Evolutionary conservation across 2,329 filamentous ascomycete species (phyloP).

Genomic region (Xylaria sp.): DNA sequence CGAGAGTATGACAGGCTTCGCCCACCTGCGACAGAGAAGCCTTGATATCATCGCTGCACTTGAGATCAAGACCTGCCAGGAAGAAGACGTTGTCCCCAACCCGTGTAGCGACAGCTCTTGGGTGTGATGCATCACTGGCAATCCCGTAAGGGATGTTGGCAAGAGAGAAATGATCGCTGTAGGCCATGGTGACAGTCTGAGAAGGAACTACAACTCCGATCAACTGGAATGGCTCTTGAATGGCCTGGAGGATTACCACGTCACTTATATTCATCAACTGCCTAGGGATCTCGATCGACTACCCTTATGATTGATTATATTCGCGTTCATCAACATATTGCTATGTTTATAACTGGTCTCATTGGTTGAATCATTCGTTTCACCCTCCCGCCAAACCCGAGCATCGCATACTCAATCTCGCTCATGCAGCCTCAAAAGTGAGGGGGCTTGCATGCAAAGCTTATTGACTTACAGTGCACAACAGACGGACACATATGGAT

Average conservation of each 20-base stretch:
- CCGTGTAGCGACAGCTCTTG: constrained; percentile 45
- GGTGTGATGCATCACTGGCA: constrained; percentile 37
- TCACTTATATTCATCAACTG: neutral
- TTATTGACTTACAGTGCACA: neutral
- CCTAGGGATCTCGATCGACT: neutral
- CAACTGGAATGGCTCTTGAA: neutral
- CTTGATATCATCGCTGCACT: constrained; percentile 6
- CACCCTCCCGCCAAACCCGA: neutral
- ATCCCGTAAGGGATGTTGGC: constrained; percentile 51
- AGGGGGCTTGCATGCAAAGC: neutral
- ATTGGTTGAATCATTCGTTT: neutral
- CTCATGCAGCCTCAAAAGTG: neutral
- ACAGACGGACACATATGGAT: neutral
- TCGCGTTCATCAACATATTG: neutral
- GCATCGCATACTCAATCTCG: neutral
- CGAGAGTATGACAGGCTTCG: neutral
- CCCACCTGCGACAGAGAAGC: constrained; percentile 19
- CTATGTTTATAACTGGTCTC: neutral
- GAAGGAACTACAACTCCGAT: neutral
- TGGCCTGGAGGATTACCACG: neutral
- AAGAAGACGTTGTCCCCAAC: constrained; percentile 48
- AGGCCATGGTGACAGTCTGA: constrained; percentile 12
- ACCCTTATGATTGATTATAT: neutral
- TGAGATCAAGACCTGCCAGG: constrained; percentile 38
- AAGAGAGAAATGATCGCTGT: constrained; percentile 43